Evolutionary conservation across 495 filamentous ascomycete species (phyloP), one percentile per base, ranked within the genome.

Genomic region (Baudoinia panamericana): DNA sequence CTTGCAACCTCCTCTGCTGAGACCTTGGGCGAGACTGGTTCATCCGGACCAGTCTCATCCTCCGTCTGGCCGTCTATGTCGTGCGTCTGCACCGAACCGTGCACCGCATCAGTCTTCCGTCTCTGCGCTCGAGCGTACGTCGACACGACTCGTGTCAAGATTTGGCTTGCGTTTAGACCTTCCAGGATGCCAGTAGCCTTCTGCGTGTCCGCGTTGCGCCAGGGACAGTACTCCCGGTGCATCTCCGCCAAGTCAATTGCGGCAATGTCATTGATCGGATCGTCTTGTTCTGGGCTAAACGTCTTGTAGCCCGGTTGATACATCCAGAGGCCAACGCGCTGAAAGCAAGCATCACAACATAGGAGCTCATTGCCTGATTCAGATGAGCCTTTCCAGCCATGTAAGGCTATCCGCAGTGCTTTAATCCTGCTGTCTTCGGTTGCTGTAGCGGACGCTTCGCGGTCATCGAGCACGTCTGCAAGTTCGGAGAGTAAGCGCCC

Each of bases 301-400:
- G 34, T 25, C 29, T 39, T 12, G 25, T 48, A 41, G 31, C 33
- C 45, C 1, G 43, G 46, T 27, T 76, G 82, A 64, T 93, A 97
- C 62, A 97, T 76, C 90, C 90, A 97, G 5, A 97, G 70, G 0
- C 92, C 90, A 0, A 96, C 67, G 5, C 85, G 75, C 44, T 87
- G 75, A 52, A 94, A 84, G 55, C 90, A 97, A 26, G 80, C 80
- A 33, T 72, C 64, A 56, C 90, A 97, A 0, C 72, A 75, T 12
- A 77, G 76, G n/a, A 84, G 62, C 2, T 77, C 68, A 41, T 75
- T 69, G 15, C 72, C 67, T 22, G 70, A 69, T 54, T 83, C 76
- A 12, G 62, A 65, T 18, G 79, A 71, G 30, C 73, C 73, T 48
- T 81, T 72, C 92, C 90, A 97, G 43, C 90, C 90, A 39, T 85